These are phyloP conservation scores for Candida ovalis DNA, from an alignment of 805 yeast genomes.

Conservation along the genomic window DNA sequence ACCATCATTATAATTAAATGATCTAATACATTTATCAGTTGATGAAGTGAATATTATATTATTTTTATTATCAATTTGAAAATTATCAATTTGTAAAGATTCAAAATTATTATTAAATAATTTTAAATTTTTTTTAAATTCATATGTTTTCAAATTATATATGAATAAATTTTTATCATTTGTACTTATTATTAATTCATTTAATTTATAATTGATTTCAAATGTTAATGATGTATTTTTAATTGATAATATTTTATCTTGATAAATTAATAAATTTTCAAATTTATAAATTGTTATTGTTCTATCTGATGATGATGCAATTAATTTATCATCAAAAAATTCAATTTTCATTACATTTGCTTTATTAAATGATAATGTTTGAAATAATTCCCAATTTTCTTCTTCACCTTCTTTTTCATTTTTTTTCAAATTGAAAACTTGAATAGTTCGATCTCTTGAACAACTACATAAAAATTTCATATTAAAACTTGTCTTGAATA, in stretches of 20 bases:
- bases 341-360: constrained; percentile 45
- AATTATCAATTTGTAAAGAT: constrained; percentile 42
- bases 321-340: constrained; percentile 32
- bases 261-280: constrained; percentile 21
- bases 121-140: constrained; percentile 37
- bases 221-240: constrained; percentile 50
- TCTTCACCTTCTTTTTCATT: background rate
- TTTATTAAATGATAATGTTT: constrained; percentile 57
- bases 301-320: constrained; percentile 60
- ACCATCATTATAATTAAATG: constrained; percentile 44
- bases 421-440: constrained; percentile 34
- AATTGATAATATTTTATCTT: constrained; percentile 46
- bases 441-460: constrained; percentile 63
- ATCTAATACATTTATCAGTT: constrained; percentile 55
- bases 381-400: constrained; percentile 43
- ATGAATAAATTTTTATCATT: constrained; percentile 46
- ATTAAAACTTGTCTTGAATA: constrained; percentile 30
- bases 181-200: constrained; percentile 47
- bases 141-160: constrained; percentile 33
- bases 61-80: constrained; percentile 30
- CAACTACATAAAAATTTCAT: constrained; percentile 39
- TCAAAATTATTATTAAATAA: constrained; percentile 39
- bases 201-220: constrained; percentile 28
- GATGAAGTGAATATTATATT: constrained; percentile 39
- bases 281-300: constrained; percentile 52